phyloP scores from a whole-genome alignment of 257 asterid genomes.

The Gentiana macrophylla region DNA sequence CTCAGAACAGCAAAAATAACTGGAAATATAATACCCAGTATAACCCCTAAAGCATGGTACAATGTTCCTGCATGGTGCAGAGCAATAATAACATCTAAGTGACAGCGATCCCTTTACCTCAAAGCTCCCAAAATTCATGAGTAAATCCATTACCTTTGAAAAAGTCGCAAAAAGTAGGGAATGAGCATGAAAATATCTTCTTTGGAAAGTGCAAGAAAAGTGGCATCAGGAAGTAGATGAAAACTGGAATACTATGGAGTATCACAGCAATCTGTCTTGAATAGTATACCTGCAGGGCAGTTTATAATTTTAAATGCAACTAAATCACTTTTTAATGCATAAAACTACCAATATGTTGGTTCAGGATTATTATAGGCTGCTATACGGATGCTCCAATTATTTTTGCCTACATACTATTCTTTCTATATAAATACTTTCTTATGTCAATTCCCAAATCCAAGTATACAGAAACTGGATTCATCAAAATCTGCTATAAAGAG shows the following conservation, averaged over 20 bases:
- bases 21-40: conserved; percentile 64
- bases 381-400: no score
- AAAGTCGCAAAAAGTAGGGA: conserved; percentile 47
- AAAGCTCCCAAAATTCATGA: background rate
- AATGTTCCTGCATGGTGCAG: conserved; percentile 53
- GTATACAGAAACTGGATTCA: no score
- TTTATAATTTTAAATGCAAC: conserved; percentile 14
- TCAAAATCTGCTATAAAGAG: no score
- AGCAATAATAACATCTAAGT: conserved; percentile 5
- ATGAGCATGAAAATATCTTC: conserved; percentile 36
- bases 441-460: no score
- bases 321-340: background rate
- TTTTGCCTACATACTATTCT: no score
- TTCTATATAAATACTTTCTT: no score
- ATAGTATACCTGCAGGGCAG: conserved; percentile 53
- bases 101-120: background rate
- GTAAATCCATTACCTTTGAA: conserved; percentile 49
- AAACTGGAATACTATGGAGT: conserved; percentile 71
- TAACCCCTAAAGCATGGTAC: conserved; percentile 57
- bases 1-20: conserved; percentile 54
- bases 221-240: conserved; percentile 74
- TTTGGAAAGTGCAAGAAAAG: conserved; percentile 45
- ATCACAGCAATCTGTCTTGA: conserved; percentile 59
- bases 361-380: no score
- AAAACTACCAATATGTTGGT: no score